phyloP scores from a whole-genome alignment of 108 stramenopile genomes.

The Cyclotella atomus region DNA sequence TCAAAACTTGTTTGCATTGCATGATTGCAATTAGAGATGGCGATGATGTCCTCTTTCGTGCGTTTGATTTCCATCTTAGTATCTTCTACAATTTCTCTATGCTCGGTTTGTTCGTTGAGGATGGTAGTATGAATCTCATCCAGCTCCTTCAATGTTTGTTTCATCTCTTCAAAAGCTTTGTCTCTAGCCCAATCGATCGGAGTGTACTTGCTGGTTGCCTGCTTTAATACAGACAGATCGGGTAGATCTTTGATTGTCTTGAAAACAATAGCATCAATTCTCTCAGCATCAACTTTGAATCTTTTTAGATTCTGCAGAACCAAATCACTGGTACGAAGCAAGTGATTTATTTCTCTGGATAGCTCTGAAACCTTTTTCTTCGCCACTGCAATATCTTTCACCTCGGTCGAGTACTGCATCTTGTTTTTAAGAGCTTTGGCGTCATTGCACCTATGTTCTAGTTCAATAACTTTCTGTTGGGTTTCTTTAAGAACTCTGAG shows the following conservation, averaged over 20 bases:
- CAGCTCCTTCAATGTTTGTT: background rate
- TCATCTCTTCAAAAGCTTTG: slow-evolving; percentile 10
- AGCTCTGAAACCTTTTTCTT: slow-evolving; percentile 16
- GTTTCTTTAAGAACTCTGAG: slow-evolving; percentile 4
- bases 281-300: slow-evolving; percentile 15
- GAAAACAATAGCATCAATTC: slow-evolving; percentile 12
- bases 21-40: slow-evolving; percentile 13
- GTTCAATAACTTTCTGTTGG: background rate
- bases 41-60: slow-evolving; percentile 6
- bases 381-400: slow-evolving; percentile 2
- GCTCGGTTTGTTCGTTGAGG: slow-evolving; percentile 15
- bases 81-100: slow-evolving; percentile 8
- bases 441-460: background rate
- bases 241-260: slow-evolving; percentile 12
- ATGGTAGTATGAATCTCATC: slow-evolving; percentile 9
- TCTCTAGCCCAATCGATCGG: slow-evolving; percentile 5
- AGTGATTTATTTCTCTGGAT: slow-evolving; percentile 13
- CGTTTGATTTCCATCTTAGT: slow-evolving; percentile 20
- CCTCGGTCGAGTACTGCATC: slow-evolving; percentile 7
- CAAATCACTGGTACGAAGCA: background rate
- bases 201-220: background rate
- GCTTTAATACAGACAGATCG: background rate
- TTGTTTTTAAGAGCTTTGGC: slow-evolving; percentile 10
- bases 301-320: slow-evolving; percentile 19
- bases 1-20: background rate